Evolutionary conservation across 371 early-diverging fungal genomes (phyloP).

Genomic region (Mortierella sp.): DNA sequence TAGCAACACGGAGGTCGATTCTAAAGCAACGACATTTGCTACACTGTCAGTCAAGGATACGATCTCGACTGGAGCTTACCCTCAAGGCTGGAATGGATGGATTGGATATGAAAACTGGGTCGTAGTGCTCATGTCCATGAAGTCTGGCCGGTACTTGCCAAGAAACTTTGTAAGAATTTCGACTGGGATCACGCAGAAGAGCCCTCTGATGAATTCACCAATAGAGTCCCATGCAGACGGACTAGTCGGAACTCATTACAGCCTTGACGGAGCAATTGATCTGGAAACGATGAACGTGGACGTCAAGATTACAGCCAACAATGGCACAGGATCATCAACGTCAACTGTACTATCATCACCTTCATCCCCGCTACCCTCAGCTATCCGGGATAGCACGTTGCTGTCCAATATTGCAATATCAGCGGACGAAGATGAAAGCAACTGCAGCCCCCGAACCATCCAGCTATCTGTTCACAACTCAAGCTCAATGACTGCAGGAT

Average conservation of each 20-base stretch:
- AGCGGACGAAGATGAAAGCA: background rate
- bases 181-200: background rate
- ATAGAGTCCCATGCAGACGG: no score
- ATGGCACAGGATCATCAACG: background rate
- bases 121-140: constrained; percentile 8
- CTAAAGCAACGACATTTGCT: background rate
- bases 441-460: background rate
- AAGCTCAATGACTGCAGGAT: background rate
- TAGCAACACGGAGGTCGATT: background rate
- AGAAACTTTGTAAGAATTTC: background rate
- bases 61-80: background rate
- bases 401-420: constrained; percentile 1
- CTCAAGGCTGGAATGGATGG: constrained; percentile 27
- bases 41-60: background rate
- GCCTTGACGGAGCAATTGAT: background rate
- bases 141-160: background rate
- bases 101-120: constrained; percentile 33
- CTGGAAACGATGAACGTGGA: background rate
- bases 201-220: background rate
- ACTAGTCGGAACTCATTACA: background rate
- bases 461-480: background rate
- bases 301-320: background rate
- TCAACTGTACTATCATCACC: background rate
- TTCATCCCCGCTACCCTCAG: background rate
- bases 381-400: background rate